Percentiles rank a stretch among this genome's conserved stretches.
phyloP scores from a whole-genome alignment of 441 rosid genomes.

The Pelargonium myrrhifolium region DNA sequence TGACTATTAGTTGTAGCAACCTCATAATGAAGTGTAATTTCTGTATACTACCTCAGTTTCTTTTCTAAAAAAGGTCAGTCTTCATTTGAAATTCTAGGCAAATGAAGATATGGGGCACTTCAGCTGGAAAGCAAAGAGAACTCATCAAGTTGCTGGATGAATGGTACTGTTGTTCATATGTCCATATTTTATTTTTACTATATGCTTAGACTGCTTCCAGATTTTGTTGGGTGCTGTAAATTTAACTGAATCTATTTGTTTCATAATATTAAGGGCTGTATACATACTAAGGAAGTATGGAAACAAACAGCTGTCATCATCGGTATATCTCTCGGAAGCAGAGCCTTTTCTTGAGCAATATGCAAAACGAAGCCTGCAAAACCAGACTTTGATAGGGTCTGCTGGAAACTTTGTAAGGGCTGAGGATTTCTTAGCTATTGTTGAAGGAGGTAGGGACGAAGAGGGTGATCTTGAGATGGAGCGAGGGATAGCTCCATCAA shows the following conservation, averaged over 20 bases:
- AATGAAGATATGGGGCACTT: slow-evolving; percentile 85
- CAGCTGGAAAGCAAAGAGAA: slow-evolving; percentile 71
- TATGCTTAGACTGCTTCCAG: background rate
- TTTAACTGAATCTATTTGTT: slow-evolving; percentile 11
- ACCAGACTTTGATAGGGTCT: slow-evolving; percentile 77
- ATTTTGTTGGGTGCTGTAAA: slow-evolving; percentile 3
- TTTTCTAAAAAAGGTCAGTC: background rate
- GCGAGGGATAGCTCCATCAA: slow-evolving; percentile 36
- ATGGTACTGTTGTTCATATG: slow-evolving; percentile 46
- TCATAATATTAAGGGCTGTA: slow-evolving; percentile 49
- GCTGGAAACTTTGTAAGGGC: slow-evolving; percentile 71
- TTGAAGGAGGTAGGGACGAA: slow-evolving; percentile 72
- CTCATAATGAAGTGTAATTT: background rate
- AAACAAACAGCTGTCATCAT: slow-evolving; percentile 58
- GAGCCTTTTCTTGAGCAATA: slow-evolving; percentile 93
- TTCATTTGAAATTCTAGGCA: slow-evolving; percentile 44
- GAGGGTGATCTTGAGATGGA: slow-evolving; percentile 78
- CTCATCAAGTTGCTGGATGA: slow-evolving; percentile 94
- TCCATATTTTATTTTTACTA: background rate
- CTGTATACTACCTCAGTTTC: background rate
- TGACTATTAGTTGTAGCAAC: background rate
- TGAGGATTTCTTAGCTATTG: slow-evolving; percentile 79
- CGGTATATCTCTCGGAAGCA: slow-evolving; percentile 78
- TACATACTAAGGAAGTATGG: slow-evolving; percentile 67
- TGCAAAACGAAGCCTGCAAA: slow-evolving; percentile 61